phyloP scores from a whole-genome alignment of 371 early-diverging fungal species.

The Mortierella sp. region DNA sequence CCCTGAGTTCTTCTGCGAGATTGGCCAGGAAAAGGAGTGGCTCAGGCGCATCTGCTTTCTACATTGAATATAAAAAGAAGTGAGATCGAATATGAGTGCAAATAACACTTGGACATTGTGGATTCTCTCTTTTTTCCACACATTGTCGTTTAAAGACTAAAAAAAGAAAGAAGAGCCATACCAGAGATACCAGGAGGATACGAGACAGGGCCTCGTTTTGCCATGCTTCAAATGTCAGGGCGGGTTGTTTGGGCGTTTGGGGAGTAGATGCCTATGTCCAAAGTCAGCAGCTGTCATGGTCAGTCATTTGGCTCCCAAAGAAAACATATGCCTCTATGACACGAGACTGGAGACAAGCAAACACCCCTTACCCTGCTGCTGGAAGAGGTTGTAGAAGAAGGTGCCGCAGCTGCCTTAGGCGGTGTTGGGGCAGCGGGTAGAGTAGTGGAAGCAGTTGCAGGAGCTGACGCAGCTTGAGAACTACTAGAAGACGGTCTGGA shows the following conservation, averaged over 20 bases:
- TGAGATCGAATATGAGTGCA: no score
- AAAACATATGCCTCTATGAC: not conserved
- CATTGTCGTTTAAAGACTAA: no score
- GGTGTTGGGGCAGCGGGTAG: constrained; percentile 20
- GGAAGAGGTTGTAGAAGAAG: not conserved
- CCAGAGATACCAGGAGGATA: constrained; percentile 87
- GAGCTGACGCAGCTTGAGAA: constrained; percentile 13
- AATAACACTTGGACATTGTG: not conserved
- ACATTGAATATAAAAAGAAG: not conserved
- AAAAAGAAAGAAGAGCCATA: constrained; percentile 48
- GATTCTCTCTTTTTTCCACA: not conserved
- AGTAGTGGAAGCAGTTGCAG: constrained; percentile 27
- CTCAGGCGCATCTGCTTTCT: constrained; percentile 35
- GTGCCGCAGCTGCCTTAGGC: constrained; percentile 4
- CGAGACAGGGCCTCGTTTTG: constrained; percentile 83
- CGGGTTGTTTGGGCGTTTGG: constrained; percentile 48
- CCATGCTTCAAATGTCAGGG: constrained; percentile 85
- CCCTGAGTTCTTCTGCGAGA: constrained; percentile 30
- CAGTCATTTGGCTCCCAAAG: not conserved
- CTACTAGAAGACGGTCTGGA: not conserved
- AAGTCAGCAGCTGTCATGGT: not conserved
- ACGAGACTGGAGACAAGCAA: constrained; percentile 13
- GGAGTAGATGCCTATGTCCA: constrained; percentile 20
- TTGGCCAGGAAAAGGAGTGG: constrained; percentile 37
- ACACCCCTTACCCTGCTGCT: not conserved